Base-by-base conservation (phyloP, 306 rosid species). In the Corylus americana region DNA sequence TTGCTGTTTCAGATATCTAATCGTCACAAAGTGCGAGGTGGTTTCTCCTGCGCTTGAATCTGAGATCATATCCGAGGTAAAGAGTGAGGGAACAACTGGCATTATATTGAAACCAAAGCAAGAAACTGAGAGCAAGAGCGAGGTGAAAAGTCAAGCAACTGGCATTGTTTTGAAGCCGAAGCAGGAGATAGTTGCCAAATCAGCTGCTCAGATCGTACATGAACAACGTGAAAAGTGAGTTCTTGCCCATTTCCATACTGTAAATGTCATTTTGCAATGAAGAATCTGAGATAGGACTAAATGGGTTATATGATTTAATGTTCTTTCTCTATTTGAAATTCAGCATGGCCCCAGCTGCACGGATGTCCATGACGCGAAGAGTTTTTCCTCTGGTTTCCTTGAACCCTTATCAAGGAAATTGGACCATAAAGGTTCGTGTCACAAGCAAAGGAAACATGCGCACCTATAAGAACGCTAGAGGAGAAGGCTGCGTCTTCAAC, bases 401-500 rank as follows among this genome's bases (percentile, higher is more conserved):
- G 85, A 95, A 95, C 67, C 99, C 99, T 54, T 93, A 95, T 62
- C 97, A 89, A 82, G 97, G 94, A 14, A 88, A 81, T 77, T 95
- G 99, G 99, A 91, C 97, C 0, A 95, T 95, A 7, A 95, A 90
- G 82, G 99, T 91, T 48, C 93, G 96, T 62, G 98, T 95, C 66
- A 95, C 98, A 1, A 90, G 83, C 81, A 95, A 95, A 82, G 98
- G 97, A n/a, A 83, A 8, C 55, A 86, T 93, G 93, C 97, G 99
- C 7, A 87, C 92, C 12, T 95, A 93, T 57, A 91, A 75, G 81
- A 95, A 95, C 55, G 94, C 93, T 4, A 86, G 92, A 78, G 99
- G 99, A 59, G 97, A 91, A 87, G 99, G 99, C 2, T 95, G 98
- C 31, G 98, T 95, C 67, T 95, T 95, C 90, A 95, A 95, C 50